Percentiles rank a stretch among this genome's conserved stretches.
These are phyloP conservation scores for Papiliotrema fonsecae DNA, from an alignment of 1,284 basidiomycete genomes.

Conservation along the genomic window DNA sequence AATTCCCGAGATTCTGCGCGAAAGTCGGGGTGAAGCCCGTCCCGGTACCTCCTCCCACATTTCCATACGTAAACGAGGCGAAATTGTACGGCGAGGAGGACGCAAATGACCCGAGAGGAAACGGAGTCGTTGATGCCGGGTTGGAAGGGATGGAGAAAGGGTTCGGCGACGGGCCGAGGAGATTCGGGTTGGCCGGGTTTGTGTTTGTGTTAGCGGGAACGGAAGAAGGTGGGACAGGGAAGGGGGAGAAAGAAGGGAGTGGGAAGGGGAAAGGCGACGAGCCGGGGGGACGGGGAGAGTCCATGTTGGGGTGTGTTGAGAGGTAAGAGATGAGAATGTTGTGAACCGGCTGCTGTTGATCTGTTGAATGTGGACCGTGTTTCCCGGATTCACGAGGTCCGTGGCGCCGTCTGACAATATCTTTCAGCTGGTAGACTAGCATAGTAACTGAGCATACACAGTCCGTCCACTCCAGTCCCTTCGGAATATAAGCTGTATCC, in stretches of 20 bases:
- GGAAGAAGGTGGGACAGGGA: background rate
- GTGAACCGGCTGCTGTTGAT: background rate
- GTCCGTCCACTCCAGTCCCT: too few relatives aligned
- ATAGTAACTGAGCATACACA: too few relatives aligned
- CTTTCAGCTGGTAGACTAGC: too few relatives aligned
- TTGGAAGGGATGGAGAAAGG: constrained; percentile 1
- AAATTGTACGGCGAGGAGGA: background rate
- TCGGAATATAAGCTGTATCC: too few relatives aligned
- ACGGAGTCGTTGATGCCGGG: background rate
- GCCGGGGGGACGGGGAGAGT: background rate
- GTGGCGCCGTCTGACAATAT: too few relatives aligned
- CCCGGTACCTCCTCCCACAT: background rate
- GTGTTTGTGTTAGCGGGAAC: background rate
- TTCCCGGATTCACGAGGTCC: too few relatives aligned
- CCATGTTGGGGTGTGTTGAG: background rate
- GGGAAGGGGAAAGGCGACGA: constrained; percentile 6
- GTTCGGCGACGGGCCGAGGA: background rate
- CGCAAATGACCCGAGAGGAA: background rate
- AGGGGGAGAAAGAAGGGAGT: constrained; percentile 2
- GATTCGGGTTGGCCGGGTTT: background rate
- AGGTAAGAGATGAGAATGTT: background rate
- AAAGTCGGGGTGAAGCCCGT: background rate
- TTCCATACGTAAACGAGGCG: background rate
- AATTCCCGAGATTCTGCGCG: background rate
- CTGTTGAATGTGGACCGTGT: background rate